A percentile compares a stretch with the other conserved stretches of the same genome.
Conservation (phyloP, 768 basidiomycete genomes). For the Strobilomyces dryophilus region DNA sequence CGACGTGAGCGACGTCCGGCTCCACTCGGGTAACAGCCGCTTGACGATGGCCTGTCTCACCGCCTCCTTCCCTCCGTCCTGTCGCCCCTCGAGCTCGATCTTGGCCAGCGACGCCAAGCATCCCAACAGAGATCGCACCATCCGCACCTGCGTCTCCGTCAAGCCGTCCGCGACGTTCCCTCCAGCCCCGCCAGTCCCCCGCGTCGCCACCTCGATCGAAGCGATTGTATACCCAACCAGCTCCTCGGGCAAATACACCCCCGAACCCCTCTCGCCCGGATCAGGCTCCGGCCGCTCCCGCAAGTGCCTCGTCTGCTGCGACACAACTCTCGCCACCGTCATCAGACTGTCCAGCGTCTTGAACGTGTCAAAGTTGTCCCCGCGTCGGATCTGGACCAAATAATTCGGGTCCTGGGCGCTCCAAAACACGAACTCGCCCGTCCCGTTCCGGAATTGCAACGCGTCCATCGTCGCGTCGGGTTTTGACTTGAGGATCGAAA, state of each 20-base stretch:
- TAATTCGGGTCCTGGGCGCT: constrained; percentile 77
- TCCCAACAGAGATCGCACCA: constrained; percentile 73
- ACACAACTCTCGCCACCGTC: constrained; percentile 70
- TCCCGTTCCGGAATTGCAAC: constrained; percentile 72
- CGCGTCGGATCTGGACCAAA: constrained; percentile 46
- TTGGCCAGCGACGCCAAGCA: constrained; percentile 64
- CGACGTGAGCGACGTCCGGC: constrained; percentile 74
- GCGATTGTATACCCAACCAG: constrained; percentile 85
- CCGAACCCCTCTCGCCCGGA: constrained; percentile 68
- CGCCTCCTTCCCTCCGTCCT: constrained; percentile 73
- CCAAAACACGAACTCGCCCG: constrained; percentile 90
- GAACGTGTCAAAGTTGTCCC: constrained; percentile 53
- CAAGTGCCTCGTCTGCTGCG: constrained; percentile 80
- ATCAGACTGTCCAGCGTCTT: constrained; percentile 90
- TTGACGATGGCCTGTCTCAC: constrained; percentile 86
- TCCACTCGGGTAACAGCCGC: constrained; percentile 88
- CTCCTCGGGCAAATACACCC: constrained; percentile 90
- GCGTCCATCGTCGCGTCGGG: constrained; percentile 70
- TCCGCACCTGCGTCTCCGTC: constrained; percentile 70
- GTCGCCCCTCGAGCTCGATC: constrained; percentile 63
- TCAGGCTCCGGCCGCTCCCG: constrained; percentile 75
- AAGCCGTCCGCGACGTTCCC: constrained; percentile 57
- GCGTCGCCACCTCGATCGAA: constrained; percentile 72
- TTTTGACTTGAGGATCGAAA: constrained; percentile 81
- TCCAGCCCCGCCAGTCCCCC: constrained; percentile 50